A percentile compares a stretch with the other conserved stretches of the same genome.
Conservation (phyloP, 2,329 filamentous ascomycete species). For the Coniochaeta pulveracea region DNA sequence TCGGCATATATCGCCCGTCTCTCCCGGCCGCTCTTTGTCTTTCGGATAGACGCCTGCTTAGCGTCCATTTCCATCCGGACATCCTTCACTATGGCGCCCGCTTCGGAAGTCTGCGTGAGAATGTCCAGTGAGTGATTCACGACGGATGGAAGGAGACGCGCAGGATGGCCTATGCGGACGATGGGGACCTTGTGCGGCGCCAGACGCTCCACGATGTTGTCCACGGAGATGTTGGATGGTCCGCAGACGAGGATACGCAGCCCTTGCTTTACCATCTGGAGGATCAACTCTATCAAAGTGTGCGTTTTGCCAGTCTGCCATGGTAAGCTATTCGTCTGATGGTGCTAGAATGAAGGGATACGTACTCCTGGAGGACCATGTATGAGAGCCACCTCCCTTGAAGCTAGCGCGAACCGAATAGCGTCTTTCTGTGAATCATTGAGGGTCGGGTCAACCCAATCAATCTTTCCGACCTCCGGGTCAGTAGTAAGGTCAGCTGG, state of each 20-base stretch:
- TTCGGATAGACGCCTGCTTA: slow-evolving; percentile 79
- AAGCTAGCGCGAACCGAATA: slow-evolving; percentile 72
- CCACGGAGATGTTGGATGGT: slow-evolving; percentile 91
- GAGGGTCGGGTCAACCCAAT: slow-evolving; percentile 50
- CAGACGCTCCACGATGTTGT: slow-evolving; percentile 93
- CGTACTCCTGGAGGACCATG: slow-evolving; percentile 80
- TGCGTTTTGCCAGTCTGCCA: slow-evolving; percentile 90
- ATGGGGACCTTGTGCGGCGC: slow-evolving; percentile 77
- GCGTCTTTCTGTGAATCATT: slow-evolving; percentile 59
- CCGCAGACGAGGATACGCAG: slow-evolving; percentile 84
- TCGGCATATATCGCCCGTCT: slow-evolving; percentile 74
- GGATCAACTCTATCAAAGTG: slow-evolving; percentile 86
- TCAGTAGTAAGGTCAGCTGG: slow-evolving; percentile 27
- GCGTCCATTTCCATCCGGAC: slow-evolving; percentile 87
- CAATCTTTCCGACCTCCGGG: slow-evolving; percentile 30
- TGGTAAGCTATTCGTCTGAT: slow-evolving; percentile 6
- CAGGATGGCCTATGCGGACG: slow-evolving; percentile 84
- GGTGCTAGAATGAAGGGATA: slow-evolving; percentile 5
- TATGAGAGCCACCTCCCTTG: slow-evolving; percentile 74
- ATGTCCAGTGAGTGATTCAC: slow-evolving; percentile 85
- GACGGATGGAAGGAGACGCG: slow-evolving; percentile 78
- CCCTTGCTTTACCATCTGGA: slow-evolving; percentile 70
- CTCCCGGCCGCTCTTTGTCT: slow-evolving; percentile 73
- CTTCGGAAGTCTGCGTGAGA: slow-evolving; percentile 80
- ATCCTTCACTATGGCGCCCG: slow-evolving; percentile 79